phyloP scores from a whole-genome alignment of 495 filamentous ascomycete species.

The Hypoxylon trugodes region DNA sequence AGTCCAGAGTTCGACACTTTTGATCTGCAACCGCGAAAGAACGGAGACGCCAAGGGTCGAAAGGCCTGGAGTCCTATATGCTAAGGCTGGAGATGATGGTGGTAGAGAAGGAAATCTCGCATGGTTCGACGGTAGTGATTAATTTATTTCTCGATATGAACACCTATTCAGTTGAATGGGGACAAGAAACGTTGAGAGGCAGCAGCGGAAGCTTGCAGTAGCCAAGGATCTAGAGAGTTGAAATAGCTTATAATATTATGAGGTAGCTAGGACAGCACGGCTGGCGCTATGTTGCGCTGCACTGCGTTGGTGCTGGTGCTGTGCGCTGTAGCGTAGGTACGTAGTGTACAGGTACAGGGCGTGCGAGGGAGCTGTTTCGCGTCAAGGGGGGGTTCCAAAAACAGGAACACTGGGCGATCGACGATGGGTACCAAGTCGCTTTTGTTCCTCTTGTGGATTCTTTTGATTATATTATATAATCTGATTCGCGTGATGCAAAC shows the following conservation, averaged over 20 bases:
- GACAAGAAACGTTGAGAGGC: slow-evolving; percentile 4
- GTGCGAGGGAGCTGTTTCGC: slow-evolving; percentile 31
- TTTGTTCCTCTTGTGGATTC: slow-evolving; percentile 3
- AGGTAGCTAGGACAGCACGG: neutral
- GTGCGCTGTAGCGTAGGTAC: neutral
- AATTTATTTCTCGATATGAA: neutral
- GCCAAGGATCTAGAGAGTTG: slow-evolving; percentile 30
- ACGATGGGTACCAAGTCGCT: slow-evolving; percentile 14
- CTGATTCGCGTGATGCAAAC: slow-evolving; percentile 31
- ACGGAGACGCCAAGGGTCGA: slow-evolving; percentile 14
- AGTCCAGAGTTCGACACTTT: neutral
- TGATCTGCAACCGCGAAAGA: neutral
- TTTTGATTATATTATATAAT: slow-evolving; percentile 27
- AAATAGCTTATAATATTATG: neutral
- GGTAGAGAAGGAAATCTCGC: slow-evolving; percentile 27
- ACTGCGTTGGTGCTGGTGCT: too few relatives aligned
- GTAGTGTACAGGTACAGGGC: neutral
- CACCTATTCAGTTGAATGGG: neutral
- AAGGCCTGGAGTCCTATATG: slow-evolving; percentile 9
- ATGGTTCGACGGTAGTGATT: slow-evolving; percentile 18
- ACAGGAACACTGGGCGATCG: slow-evolving; percentile 19
- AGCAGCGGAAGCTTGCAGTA: slow-evolving; percentile 36
- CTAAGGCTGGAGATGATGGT: slow-evolving; percentile 40
- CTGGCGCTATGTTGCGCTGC: neutral
- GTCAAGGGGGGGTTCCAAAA: slow-evolving; percentile 34